Percentiles rank a stretch among this genome's conserved stretches.
Conservation (phyloP, 1,284 basidiomycete genomes). For the Puccinia novopanici region DNA sequence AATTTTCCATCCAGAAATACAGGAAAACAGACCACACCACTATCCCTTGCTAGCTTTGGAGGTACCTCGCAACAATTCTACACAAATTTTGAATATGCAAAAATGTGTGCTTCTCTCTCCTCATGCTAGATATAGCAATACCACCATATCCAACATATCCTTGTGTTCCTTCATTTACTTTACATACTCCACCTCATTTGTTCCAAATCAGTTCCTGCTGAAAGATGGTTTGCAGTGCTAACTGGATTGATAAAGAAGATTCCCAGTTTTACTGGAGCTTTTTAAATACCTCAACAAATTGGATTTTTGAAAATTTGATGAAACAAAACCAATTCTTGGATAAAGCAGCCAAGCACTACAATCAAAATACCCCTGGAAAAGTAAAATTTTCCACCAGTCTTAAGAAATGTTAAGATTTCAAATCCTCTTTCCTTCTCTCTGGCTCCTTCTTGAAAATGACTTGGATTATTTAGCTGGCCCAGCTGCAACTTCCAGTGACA, state of each 20-base stretch:
- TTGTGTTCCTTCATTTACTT: no score
- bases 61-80: no score
- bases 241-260: constrained; percentile 11
- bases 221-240: background rate
- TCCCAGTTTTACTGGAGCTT: background rate
- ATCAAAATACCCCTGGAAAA: background rate
- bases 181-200: no score
- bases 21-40: no score
- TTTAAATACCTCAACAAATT: background rate
- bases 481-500: background rate
- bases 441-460: background rate
- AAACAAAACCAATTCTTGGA: constrained; percentile 5
- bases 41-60: no score
- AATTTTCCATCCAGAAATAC: no score
- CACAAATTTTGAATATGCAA: no score
- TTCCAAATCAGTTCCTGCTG: no score
- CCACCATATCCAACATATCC: no score
- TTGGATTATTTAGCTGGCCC: background rate
- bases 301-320: background rate
- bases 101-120: no score
- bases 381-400: no score
- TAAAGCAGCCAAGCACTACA: background rate
- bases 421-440: background rate
- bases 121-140: no score
- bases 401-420: background rate